These are phyloP conservation scores for Chaetoceros muelleri DNA, from an alignment of 108 stramenopile species.

Conservation along the genomic window DNA sequence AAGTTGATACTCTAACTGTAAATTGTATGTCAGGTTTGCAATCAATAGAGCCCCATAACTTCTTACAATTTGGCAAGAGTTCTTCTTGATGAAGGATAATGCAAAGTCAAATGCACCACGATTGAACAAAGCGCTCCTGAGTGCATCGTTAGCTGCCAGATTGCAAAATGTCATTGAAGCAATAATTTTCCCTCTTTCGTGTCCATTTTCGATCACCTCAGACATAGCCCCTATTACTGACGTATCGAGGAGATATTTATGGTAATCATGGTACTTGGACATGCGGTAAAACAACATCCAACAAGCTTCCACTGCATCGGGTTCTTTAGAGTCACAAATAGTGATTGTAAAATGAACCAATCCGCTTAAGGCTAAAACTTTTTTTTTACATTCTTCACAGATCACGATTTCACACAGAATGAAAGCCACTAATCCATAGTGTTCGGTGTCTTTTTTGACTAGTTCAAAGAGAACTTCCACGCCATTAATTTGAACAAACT, in stretches of 20 bases:
- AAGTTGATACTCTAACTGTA: too few relatives aligned
- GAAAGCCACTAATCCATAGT: too few relatives aligned
- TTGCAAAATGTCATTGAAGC: slow-evolving; percentile 68
- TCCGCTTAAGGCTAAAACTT: background rate
- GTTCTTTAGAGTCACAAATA: background rate
- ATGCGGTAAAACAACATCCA: slow-evolving; percentile 65
- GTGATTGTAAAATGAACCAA: background rate
- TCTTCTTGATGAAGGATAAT: too few relatives aligned
- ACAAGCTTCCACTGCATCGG: background rate
- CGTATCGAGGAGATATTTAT: slow-evolving; percentile 33
- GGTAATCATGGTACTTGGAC: slow-evolving; percentile 33
- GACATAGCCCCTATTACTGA: slow-evolving; percentile 28
- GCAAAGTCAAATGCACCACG: too few relatives aligned
- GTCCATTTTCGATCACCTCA: slow-evolving; percentile 23
- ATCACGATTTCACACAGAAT: too few relatives aligned
- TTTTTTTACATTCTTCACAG: background rate
- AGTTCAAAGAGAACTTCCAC: background rate
- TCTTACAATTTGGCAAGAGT: too few relatives aligned
- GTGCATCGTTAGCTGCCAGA: slow-evolving; percentile 45
- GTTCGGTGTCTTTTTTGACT: too few relatives aligned
- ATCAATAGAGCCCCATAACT: too few relatives aligned
- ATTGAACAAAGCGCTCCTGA: slow-evolving; percentile 33
- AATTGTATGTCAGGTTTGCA: too few relatives aligned
- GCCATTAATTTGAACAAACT: background rate
- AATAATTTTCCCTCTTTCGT: slow-evolving; percentile 30